Percentiles rank a stretch among this genome's conserved stretches.
Evolutionary conservation across 257 asterid species (phyloP).

Genomic region (Avicennia marina): DNA sequence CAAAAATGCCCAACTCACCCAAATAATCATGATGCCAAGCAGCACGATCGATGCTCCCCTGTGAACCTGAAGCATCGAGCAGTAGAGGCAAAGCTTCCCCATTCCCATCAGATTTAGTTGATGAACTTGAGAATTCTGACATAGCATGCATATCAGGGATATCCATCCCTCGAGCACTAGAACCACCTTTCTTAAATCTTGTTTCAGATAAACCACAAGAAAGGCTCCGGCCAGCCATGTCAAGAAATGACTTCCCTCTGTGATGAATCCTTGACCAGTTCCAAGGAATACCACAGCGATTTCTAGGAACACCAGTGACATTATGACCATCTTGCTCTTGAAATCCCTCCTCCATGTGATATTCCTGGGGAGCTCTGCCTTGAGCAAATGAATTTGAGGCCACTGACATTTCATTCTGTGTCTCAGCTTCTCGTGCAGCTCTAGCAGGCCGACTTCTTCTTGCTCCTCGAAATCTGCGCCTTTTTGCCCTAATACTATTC

Average conservation of each 20-base stretch:
- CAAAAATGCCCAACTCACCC: slow-evolving; percentile 85
- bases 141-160: slow-evolving; percentile 44
- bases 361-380: slow-evolving; percentile 30
- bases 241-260: slow-evolving; percentile 85
- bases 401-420: slow-evolving; percentile 54
- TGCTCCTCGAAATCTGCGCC: slow-evolving; percentile 71
- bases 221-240: slow-evolving; percentile 89
- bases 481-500: slow-evolving; percentile 43
- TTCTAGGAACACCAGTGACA: slow-evolving; percentile 44
- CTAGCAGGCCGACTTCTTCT: slow-evolving; percentile 58
- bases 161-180: slow-evolving; percentile 22
- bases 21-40: slow-evolving; percentile 80
- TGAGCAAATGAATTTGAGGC: slow-evolving; percentile 64
- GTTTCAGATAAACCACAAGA: slow-evolving; percentile 91
- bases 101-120: slow-evolving; percentile 53
- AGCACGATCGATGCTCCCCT: slow-evolving; percentile 59
- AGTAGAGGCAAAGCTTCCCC: slow-evolving; percentile 85
- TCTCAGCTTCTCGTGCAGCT: slow-evolving; percentile 38
- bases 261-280: slow-evolving; percentile 95
- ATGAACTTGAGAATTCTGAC: slow-evolving; percentile 64
- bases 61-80: slow-evolving; percentile 72
- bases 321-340: slow-evolving; percentile 36
- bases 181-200: slow-evolving; percentile 46
- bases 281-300: slow-evolving; percentile 95
- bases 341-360: slow-evolving; percentile 25